Percentiles rank a stretch among this genome's conserved stretches.
Evolutionary conservation across 495 filamentous ascomycete species (phyloP).

Genomic region (Lophiotrema nucula): DNA sequence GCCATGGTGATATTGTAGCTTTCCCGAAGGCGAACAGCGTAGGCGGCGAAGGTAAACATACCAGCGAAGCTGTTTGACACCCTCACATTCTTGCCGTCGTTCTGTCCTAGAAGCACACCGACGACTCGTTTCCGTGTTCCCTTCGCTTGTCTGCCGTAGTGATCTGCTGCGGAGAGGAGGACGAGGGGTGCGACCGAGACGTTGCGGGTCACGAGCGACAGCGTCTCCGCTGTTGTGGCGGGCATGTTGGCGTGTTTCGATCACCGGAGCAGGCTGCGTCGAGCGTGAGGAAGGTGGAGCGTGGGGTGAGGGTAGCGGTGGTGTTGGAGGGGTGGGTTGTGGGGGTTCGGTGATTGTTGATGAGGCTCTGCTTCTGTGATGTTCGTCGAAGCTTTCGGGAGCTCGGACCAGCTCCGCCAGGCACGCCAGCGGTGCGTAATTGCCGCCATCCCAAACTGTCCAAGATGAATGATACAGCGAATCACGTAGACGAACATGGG

Average conservation of each 20-base stretch:
- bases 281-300: no score
- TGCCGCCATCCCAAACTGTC: neutral
- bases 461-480: no score
- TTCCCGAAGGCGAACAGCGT: neutral
- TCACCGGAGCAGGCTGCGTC: no score
- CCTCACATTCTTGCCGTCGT: conserved; percentile 88
- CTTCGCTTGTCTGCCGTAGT: conserved; percentile 92
- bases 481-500: no score
- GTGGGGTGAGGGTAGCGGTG: conserved; percentile 1
- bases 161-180: conserved; percentile 95
- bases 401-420: neutral
- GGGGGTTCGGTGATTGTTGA: neutral
- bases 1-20: no score
- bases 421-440: neutral
- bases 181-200: conserved; percentile 98
- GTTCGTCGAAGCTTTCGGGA: conserved; percentile 10
- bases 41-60: conserved; percentile 46
- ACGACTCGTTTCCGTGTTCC: conserved; percentile 91
- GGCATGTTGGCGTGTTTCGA: conserved; percentile 77
- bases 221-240: conserved; percentile 90
- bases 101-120: conserved; percentile 91
- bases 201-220: conserved; percentile 85
- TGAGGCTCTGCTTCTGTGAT: neutral
- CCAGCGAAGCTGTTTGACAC: conserved; percentile 99
- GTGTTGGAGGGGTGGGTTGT: neutral